Conservation (phyloP, 1,284 basidiomycete species). For the Cystobasidiaceae sp. region DNA sequence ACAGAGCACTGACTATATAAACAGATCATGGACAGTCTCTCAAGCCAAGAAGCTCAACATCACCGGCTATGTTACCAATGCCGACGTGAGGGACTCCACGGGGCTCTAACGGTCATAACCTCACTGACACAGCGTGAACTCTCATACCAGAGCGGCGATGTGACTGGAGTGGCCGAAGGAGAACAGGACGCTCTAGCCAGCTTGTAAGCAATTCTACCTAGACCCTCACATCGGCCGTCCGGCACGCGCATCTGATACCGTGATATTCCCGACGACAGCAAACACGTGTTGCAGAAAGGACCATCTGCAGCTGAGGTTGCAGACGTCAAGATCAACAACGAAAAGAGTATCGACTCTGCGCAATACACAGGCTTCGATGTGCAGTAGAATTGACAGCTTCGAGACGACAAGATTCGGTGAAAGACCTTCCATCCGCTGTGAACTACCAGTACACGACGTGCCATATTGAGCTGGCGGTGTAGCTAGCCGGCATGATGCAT, state of each 20-base stretch:
- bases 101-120: neutral
- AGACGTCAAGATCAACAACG: conserved; percentile 15
- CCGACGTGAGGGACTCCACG: neutral
- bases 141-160: neutral
- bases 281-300: conserved; percentile 5
- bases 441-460: no score
- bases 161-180: conserved; percentile 20
- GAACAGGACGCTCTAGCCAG: conserved; percentile 1
- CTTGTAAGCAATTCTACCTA: conserved; percentile 5
- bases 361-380: conserved; percentile 17
- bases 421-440: no score
- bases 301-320: conserved; percentile 21
- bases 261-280: neutral
- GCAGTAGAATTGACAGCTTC: no score
- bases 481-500: no score
- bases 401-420: no score
- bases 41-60: conserved; percentile 15
- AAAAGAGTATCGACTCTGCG: conserved; percentile 2
- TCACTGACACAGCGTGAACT: neutral
- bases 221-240: neutral
- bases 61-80: conserved; percentile 28
- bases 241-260: neutral
- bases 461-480: no score
- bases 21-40: conserved; percentile 23
- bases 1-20: neutral